Conservation (phyloP, 441 rosid species). For the Jatropha multifida region DNA sequence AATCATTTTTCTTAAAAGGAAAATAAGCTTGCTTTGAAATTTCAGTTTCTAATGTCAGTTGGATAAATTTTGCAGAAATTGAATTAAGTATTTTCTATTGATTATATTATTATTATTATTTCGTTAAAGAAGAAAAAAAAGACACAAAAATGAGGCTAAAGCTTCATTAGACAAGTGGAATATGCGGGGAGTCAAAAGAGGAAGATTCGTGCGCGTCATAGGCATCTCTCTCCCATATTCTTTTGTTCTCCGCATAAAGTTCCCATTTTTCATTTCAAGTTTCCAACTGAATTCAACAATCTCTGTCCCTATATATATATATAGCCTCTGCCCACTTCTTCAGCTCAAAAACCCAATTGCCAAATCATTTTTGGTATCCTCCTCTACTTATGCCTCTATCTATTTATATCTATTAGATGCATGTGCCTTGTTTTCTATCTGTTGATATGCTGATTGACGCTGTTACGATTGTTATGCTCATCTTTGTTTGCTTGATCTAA, state of each 20-base stretch:
- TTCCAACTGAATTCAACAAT: neutral
- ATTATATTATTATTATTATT: neutral
- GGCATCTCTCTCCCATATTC: constrained; percentile 33
- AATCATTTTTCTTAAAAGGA: too few species aligned
- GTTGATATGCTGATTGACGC: neutral
- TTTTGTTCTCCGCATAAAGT: neutral
- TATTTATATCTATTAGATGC: neutral
- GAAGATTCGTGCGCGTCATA: constrained; percentile 36
- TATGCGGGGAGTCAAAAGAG: constrained; percentile 23
- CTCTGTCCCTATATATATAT: too few species aligned
- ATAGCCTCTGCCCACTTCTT: neutral
- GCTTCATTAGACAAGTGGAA: constrained; percentile 19
- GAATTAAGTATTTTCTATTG: too few species aligned
- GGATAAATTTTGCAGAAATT: too few species aligned
- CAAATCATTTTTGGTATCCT: constrained; percentile 6
- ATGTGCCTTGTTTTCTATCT: neutral
- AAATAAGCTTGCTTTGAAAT: too few species aligned
- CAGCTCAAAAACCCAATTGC: neutral
- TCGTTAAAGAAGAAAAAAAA: neutral
- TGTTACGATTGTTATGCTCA: neutral
- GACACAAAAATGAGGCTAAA: neutral
- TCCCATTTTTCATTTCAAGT: neutral
- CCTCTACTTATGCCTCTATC: neutral
- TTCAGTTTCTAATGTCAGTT: too few species aligned
- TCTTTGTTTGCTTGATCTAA: neutral